These are phyloP conservation scores for Bryum argenteum DNA, from an alignment of 225 moss, liverwort and hornwort genomes.

Conservation along the genomic window DNA sequence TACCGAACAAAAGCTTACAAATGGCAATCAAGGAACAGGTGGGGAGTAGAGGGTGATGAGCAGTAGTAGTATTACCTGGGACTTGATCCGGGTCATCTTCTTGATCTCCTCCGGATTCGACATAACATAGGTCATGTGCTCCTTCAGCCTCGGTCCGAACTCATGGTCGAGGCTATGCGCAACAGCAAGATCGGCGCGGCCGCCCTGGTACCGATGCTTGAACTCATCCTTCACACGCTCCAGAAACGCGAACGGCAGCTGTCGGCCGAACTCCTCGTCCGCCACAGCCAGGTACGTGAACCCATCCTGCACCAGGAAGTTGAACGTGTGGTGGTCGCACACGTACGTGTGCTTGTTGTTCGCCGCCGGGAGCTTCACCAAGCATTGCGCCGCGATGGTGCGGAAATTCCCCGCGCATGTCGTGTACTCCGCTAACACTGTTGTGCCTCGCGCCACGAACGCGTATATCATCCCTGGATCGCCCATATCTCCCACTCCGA, in stretches of 20 bases:
- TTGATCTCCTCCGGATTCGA: conserved; percentile 42
- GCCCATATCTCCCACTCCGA: conserved; percentile 14
- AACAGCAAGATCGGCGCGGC: conserved; percentile 42
- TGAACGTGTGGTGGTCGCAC: conserved; percentile 48
- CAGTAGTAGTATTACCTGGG: conserved; percentile 4
- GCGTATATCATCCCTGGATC: conserved; percentile 35
- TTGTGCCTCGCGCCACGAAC: conserved; percentile 35
- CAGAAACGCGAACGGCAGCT: conserved; percentile 49
- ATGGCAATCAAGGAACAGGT: too few relatives aligned
- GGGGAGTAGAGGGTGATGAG: too few relatives aligned
- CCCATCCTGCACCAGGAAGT: conserved; percentile 43
- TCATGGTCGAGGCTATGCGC: conserved; percentile 42
- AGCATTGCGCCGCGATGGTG: conserved; percentile 41
- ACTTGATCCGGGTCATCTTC: conserved; percentile 41
- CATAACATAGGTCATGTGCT: conserved; percentile 45
- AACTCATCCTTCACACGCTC: conserved; percentile 50
- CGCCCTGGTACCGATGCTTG: conserved; percentile 44
- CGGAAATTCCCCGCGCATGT: conserved; percentile 33
- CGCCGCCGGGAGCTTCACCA: conserved; percentile 29
- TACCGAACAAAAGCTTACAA: too few relatives aligned
- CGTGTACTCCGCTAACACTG: conserved; percentile 35
- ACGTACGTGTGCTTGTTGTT: conserved; percentile 46
- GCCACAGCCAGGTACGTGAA: conserved; percentile 45
- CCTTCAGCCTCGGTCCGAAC: conserved; percentile 34
- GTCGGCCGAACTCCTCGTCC: conserved; percentile 44